Percentiles rank a stretch among this genome's conserved stretches.
These are phyloP conservation scores for Astrocystis sublimbata DNA, from an alignment of 495 filamentous ascomycete genomes.

Conservation along the genomic window DNA sequence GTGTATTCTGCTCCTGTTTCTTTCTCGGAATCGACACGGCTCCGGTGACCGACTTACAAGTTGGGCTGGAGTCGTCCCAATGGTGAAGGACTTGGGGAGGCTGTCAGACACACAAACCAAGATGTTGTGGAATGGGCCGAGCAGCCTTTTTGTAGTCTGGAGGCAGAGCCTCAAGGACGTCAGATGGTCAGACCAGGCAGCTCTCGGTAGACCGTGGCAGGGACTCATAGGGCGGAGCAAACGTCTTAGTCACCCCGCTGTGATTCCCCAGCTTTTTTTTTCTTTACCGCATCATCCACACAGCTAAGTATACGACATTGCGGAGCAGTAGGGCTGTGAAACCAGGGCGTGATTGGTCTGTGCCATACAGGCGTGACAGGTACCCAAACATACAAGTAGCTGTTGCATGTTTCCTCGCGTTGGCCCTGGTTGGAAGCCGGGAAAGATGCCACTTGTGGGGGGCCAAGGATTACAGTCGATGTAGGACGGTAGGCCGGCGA, in stretches of 20 bases:
- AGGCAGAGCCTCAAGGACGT: neutral
- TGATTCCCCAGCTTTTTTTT: neutral
- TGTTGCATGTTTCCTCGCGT: neutral
- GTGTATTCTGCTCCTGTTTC: neutral
- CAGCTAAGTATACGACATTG: neutral
- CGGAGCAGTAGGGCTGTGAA: neutral
- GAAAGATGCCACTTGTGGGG: neutral
- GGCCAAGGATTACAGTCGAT: neutral
- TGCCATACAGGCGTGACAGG: neutral
- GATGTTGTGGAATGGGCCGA: neutral
- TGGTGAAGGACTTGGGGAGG: neutral
- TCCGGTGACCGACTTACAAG: neutral
- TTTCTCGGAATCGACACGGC: neutral
- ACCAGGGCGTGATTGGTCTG: neutral
- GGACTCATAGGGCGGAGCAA: neutral
- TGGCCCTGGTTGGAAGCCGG: neutral
- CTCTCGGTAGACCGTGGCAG: neutral
- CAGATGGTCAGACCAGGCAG: neutral
- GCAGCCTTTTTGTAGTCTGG: neutral
- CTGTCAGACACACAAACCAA: neutral
- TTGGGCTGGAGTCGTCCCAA: neutral
- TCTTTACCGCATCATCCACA: neutral
- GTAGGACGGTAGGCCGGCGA: neutral
- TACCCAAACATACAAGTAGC: neutral
- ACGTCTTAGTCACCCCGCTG: constrained; percentile 1